Evolutionary conservation across 2,329 filamentous ascomycete species (phyloP), one percentile per base, ranked within the genome.

Genomic region (Nemania abortiva): DNA sequence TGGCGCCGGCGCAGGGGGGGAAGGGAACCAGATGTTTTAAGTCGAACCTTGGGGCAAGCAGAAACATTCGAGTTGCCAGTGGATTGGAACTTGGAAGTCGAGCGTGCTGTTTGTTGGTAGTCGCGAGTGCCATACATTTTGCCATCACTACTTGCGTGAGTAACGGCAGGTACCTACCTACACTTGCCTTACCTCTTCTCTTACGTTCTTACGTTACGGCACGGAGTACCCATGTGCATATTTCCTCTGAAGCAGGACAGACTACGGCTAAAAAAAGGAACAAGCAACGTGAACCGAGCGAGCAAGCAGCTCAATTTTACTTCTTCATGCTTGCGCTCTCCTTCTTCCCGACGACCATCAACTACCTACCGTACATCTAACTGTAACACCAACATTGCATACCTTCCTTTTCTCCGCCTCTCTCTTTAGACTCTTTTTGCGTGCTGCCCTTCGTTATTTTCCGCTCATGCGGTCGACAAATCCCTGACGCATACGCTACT

Each of bases 261-360:
- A 49, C 47, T 6, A 34, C 49, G 6, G 6, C 22, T 29, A 29
- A 52, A 20, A 47, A 66, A 62, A 47, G 29, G 49, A 50, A 60
- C 55, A 55, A 65, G 47, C 47, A n/a, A 49, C n/a, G 37, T 59
- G 34, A 54, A 31, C 37, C 37, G 1, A 63, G 10, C 60, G 18
- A 56, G 52, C 45, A 56, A 45, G 20, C 20, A 49, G 18, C 45
- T 59, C 66, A 60, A 56, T 56, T 56, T 64, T 20, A 60, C 54
- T 55, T 64, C 54, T 56, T 61, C 52, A 68, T 65, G 66, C 47
- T 50, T 50, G 47, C 66, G 31, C 66, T 45, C 55, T 34, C 60
- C 24, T 49, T 49, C 49, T 20, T n/a, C 20, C 20, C 39, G 31
- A 4, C 31, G 29, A 60, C 37, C 27, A 31, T 37, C 39, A 42